phyloP scores from a whole-genome alignment of 306 rosid species.

The Malus orientalis region DNA sequence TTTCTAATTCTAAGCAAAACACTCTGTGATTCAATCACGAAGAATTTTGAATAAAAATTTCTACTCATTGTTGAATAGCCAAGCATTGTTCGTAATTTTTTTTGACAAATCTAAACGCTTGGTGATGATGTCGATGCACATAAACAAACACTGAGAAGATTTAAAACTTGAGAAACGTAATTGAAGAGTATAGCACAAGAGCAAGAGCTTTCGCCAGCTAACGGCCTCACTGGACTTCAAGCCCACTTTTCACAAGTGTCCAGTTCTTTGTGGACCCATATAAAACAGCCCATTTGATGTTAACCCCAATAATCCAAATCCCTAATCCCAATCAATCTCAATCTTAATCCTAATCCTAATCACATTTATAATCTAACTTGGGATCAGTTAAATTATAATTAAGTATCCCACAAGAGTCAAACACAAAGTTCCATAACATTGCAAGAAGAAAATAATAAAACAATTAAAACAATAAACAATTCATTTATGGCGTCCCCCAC shows the following conservation, averaged over 20 bases:
- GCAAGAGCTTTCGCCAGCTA: not conserved
- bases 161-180: not conserved
- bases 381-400: not conserved
- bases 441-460: not conserved
- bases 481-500: not conserved
- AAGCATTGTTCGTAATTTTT: too few species aligned
- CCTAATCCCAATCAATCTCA: not conserved
- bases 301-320: not conserved
- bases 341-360: not conserved
- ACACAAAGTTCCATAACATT: not conserved
- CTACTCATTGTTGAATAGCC: too few species aligned
- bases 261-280: not conserved
- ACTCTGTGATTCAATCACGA: not conserved
- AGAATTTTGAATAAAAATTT: too few species aligned
- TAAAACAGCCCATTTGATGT: not conserved
- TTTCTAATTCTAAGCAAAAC: too few species aligned
- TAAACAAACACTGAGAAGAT: too few species aligned
- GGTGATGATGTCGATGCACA: not conserved
- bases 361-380: not conserved
- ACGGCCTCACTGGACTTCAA: not conserved
- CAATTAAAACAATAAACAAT: not conserved
- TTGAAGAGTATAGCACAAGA: not conserved
- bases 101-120: too few species aligned
- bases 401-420: not conserved
- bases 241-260: not conserved